Base-by-base conservation (phyloP, 2,329 filamentous ascomycete species). In the Claviceps quebecensis region DNA sequence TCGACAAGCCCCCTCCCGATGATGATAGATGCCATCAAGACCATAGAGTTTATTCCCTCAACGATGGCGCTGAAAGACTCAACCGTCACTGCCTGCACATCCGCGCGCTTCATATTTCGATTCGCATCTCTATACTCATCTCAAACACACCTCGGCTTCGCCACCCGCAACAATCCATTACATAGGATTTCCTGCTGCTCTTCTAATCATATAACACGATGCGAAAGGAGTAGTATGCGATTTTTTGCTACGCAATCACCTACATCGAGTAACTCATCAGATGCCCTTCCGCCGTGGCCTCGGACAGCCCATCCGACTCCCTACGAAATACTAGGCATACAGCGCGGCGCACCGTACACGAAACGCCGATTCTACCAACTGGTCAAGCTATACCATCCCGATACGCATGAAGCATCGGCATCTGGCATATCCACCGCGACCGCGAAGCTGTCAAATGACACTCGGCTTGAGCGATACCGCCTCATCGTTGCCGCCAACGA, bases 371-470 rank as follows among this genome's bases (percentile, higher is more conserved):
- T 89, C 74, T 93, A 94, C 67, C 78, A 91, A 62, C 79, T 98
- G 49, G 93, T 95, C 53, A 98, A 97, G 71, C 74, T 94, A 46
- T 98, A 98, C 70, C 93, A 98, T 63, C 93, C 93, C 0, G 93
- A 98, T 66, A 79, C 78, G 53, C 72, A 69, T 46, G 52, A 59
- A 43, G 51, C 55, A n/a, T 52, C 62, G 45, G 56, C 29, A 47
- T 23, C 45, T 40, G 51, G 44, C 29, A n/a, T 39, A 17, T 17
- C 52, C 19, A 16, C 40, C 40, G 11, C 14, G 4, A 39, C 7
- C 4, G 40, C 29, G 23, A 37, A 47, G 22, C 29, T 58, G 13
- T 72, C 86, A 0, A 74, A 77, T 19, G 68, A 78, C 26, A 75
- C 78, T 34, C 83, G 84, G 55, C 73, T 93, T n/a, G 87, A 96